Percentiles rank a stretch among this genome's conserved stretches.
Conservation (phyloP, 768 basidiomycete species). For the Nidularia sp. region DNA sequence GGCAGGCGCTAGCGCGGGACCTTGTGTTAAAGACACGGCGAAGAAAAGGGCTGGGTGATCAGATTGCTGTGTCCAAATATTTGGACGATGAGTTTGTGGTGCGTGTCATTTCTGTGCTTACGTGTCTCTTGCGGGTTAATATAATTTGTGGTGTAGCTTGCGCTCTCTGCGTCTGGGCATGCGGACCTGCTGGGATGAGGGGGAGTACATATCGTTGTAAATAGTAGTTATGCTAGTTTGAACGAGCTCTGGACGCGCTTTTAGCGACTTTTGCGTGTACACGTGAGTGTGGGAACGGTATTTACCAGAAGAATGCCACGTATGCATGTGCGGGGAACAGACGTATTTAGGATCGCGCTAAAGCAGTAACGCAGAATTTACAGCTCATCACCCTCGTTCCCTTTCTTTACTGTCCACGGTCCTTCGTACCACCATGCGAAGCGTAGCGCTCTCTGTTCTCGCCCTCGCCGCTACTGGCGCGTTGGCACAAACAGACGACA, state of each 20-base stretch:
- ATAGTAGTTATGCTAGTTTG: slow-evolving; percentile 4
- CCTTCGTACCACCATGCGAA: slow-evolving; percentile 85
- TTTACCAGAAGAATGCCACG: slow-evolving; percentile 32
- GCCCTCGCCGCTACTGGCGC: slow-evolving; percentile 64
- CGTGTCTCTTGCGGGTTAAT: neutral
- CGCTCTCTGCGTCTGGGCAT: slow-evolving; percentile 93
- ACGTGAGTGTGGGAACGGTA: slow-evolving; percentile 37
- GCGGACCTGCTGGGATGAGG: slow-evolving; percentile 75
- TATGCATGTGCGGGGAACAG: slow-evolving; percentile 21
- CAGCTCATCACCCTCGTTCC: slow-evolving; percentile 31
- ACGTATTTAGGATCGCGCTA: slow-evolving; percentile 30
- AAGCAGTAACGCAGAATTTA: slow-evolving; percentile 7
- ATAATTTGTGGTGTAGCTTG: slow-evolving; percentile 50
- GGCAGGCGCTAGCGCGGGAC: slow-evolving; percentile 91
- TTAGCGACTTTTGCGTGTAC: slow-evolving; percentile 4
- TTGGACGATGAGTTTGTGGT: slow-evolving; percentile 96
- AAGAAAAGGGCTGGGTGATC: slow-evolving; percentile 94
- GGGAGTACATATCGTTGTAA: slow-evolving; percentile 9
- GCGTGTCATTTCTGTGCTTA: slow-evolving; percentile 22
- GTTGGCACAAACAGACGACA: slow-evolving; percentile 53
- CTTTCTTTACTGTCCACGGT: slow-evolving; percentile 32
- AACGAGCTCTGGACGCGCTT: too few relatives aligned
- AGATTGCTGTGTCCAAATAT: slow-evolving; percentile 96
- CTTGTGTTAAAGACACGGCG: slow-evolving; percentile 94
- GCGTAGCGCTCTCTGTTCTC: slow-evolving; percentile 78